Evolutionary conservation across 2,329 filamentous ascomycete species (phyloP), one percentile per base, ranked within the genome.

Genomic region (Tolypocladium tundrense): DNA sequence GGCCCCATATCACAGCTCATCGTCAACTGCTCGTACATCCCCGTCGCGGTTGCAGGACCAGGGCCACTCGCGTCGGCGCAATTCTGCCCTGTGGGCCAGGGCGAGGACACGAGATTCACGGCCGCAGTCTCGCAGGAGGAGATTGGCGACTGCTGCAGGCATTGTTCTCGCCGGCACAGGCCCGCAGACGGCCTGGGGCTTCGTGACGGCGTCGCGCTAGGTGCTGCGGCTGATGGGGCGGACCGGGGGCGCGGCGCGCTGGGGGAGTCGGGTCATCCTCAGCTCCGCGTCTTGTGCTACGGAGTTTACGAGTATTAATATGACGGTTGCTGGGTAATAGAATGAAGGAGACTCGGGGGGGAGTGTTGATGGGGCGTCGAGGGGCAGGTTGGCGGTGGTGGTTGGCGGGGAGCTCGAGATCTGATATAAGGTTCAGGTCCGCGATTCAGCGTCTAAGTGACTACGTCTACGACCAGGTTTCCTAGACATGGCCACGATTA

Each of bases 171-270:
- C 45, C 2, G 24, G 45, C 45, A 6, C 14, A 31, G 13, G 31
- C 4, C 31, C 14, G 10, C 51, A 27, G 51, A 33, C 14, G 5
- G 45, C 24, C 45, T 11, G 19, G 27, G 2, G 11, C 13, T 21
- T 40, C 24, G n/a, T n/a, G 24, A n/a, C 53, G 53, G 53, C 53
- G 53, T 42, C 53, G 53, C 53, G 53, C 53, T 54, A 54, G 37
- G 52, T 19, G 21, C 39, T 54, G 39, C 39, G 53, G 53, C 53
- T 42, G 53, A 54, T 6, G 21, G 5, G 4, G 37, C n/a, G 35
- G 52, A 42, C 37, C 4, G 53, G 39, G 53, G 39, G n/a, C 8
- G 14, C 53, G 39, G 21, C 21, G 53, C 14, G 24, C 10, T 19
- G 14, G 5, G 24, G 37, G 37, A 24, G 37, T 31, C 24, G 53